Base-by-base conservation (phyloP, 1,139 yeast species). In the Chernovozyma aurita region DNA sequence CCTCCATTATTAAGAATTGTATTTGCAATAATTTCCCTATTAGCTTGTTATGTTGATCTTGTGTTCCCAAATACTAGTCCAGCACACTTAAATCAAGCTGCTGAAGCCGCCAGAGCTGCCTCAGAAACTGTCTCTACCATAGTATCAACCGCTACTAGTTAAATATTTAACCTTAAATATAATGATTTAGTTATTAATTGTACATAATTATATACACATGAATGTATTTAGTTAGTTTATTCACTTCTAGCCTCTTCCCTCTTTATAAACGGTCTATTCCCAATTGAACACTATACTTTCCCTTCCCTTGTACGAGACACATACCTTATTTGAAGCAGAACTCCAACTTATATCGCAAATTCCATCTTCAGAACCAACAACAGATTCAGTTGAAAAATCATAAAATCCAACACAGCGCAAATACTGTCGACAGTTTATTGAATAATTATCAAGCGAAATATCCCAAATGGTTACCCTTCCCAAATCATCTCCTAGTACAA, bases 401-500 rank as follows among this genome's bases (percentile, higher is more conserved):
- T n/a, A 26, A 16, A 29, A 20, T 6, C 35, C 39, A n/a, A 21
- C 27, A 20, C 37, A 40, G 3, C 18, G 30, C 26, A 28, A 30
- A 18, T 28, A 18, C 36, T 35, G n/a, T 31, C 41, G 13, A 20
- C 13, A 3, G 20, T 24, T 12, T 32, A 34, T 2, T 42, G 43
- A 18, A 46, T 42, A 50, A 31, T 39, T 36, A 24, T 44, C 31
- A 31, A 42, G 33, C 12, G 49, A 42, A 2, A 76, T 52, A 43
- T 73, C 73, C 83, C 85, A 80, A 2, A 80, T 48, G 3, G 71
- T 51, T 11, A 80, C 63, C 30, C 65, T 65, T 0, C 88, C 88
- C 31, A 70, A 73, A 41, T 76, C 73, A 41, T 82, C 85, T 1
- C 85, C 90, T 2, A 80, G 57, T 0, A 82, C 88, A 27, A 81